Conservation (phyloP, 2,329 filamentous ascomycete species). For the Botrytis sinoallii region DNA sequence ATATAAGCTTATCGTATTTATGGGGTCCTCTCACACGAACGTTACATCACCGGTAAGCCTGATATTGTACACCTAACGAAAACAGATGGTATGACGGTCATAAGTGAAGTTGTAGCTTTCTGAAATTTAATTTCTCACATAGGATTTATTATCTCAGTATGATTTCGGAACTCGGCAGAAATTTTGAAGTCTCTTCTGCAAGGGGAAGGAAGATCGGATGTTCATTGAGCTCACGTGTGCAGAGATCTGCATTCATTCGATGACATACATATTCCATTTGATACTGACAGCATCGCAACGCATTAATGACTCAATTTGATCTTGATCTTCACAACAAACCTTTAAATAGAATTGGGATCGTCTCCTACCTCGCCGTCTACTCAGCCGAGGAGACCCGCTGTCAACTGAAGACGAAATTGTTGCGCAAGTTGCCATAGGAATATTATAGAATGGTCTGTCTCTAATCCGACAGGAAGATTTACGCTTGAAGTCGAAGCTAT, state of each 20-base stretch:
- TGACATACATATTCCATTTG: background rate
- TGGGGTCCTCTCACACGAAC: background rate
- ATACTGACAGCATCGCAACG: background rate
- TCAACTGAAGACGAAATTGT: background rate
- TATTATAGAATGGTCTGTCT: background rate
- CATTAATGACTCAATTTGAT: background rate
- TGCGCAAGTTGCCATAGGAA: background rate
- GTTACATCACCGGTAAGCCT: background rate
- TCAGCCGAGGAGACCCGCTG: background rate
- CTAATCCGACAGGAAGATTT: background rate
- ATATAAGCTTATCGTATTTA: background rate
- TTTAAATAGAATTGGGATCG: background rate
- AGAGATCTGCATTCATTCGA: background rate
- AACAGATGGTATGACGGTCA: background rate
- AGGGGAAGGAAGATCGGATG: no score
- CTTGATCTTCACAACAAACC: fast-evolving
- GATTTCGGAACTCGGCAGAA: background rate
- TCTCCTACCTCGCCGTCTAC: background rate
- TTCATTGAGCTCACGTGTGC: background rate
- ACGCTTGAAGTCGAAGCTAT: background rate
- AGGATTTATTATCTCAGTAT: background rate
- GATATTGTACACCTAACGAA: background rate
- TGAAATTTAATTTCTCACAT: background rate
- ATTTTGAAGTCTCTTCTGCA: background rate
- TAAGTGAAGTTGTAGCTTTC: background rate